Evolutionary conservation across 2,329 filamentous ascomycete species (phyloP).

Genomic region (Lasiodiplodia theobromae): DNA sequence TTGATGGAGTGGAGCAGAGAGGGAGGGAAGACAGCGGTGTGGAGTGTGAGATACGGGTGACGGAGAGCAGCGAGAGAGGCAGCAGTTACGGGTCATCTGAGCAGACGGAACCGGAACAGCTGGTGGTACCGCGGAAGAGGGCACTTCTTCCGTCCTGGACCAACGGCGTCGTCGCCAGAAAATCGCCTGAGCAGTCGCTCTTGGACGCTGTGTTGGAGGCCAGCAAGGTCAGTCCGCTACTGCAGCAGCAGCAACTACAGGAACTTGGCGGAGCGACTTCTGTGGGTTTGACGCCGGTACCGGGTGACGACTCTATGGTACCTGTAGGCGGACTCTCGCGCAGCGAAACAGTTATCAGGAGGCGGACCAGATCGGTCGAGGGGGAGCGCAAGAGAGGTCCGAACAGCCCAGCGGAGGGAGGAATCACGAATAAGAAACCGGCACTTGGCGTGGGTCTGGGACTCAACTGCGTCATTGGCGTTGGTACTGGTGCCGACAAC

Average conservation of each 20-base stretch:
- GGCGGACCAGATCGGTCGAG: conserved; percentile 11
- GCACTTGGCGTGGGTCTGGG: neutral
- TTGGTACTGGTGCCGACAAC: neutral
- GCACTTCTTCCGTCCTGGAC: conserved; percentile 7
- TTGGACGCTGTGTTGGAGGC: conserved; percentile 25
- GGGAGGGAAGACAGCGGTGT: conserved; percentile 19
- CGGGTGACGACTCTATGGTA: neutral
- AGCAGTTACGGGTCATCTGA: neutral
- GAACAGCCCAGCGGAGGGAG: neutral
- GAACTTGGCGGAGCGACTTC: neutral
- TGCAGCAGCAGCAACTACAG: neutral
- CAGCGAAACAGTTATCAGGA: neutral
- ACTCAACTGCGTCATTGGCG: neutral
- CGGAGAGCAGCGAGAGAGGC: neutral
- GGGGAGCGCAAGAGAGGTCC: neutral
- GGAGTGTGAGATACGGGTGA: neutral
- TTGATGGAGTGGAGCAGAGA: conserved; percentile 23
- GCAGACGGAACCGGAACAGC: neutral
- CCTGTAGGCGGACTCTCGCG: neutral
- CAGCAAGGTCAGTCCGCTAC: conserved; percentile 14
- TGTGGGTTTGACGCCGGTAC: neutral
- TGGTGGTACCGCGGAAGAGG: neutral
- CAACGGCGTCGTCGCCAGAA: neutral
- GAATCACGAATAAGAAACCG: neutral
- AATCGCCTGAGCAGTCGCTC: conserved; percentile 13